phyloP scores from a whole-genome alignment of 2,329 filamentous ascomycete species.

The Aspergillus puulaauensis region DNA sequence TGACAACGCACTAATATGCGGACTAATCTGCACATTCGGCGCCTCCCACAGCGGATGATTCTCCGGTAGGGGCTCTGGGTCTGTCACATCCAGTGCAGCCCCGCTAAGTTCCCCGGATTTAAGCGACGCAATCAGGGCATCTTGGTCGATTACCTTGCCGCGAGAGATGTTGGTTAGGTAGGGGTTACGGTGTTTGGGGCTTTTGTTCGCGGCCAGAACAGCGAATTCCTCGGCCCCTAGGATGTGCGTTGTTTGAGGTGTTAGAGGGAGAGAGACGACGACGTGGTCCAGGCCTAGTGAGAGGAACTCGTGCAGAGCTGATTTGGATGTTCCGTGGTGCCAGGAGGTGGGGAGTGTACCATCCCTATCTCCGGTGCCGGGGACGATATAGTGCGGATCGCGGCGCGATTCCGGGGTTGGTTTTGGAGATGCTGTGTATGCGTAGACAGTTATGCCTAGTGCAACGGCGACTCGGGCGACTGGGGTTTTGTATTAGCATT shows the following conservation, averaged over 20 bases:
- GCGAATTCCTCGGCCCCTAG: constrained; percentile 56
- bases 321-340: constrained; percentile 57
- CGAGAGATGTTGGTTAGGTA: constrained; percentile 73
- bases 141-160: constrained; percentile 61
- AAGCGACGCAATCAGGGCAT: constrained; percentile 63
- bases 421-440: constrained; percentile 72
- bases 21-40: constrained; percentile 68
- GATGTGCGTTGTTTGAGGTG: constrained; percentile 54
- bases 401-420: constrained; percentile 62
- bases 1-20: constrained; percentile 61
- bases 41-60: constrained; percentile 69
- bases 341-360: constrained; percentile 56
- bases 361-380: constrained; percentile 63
- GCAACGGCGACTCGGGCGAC: constrained; percentile 60
- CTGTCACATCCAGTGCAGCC: constrained; percentile 75
- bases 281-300: constrained; percentile 57
- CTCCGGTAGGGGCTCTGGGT: constrained; percentile 72
- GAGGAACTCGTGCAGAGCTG: constrained; percentile 54
- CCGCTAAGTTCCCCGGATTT: constrained; percentile 56
- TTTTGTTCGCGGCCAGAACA: constrained; percentile 45
- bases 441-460: constrained; percentile 70
- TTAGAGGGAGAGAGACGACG: constrained; percentile 58
- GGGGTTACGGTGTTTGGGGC: constrained; percentile 42
- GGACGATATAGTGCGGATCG: constrained; percentile 67
- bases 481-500: constrained; percentile 21